Conservation (phyloP, 176 grass and related monocot species). For the Eragrostis curvula region DNA sequence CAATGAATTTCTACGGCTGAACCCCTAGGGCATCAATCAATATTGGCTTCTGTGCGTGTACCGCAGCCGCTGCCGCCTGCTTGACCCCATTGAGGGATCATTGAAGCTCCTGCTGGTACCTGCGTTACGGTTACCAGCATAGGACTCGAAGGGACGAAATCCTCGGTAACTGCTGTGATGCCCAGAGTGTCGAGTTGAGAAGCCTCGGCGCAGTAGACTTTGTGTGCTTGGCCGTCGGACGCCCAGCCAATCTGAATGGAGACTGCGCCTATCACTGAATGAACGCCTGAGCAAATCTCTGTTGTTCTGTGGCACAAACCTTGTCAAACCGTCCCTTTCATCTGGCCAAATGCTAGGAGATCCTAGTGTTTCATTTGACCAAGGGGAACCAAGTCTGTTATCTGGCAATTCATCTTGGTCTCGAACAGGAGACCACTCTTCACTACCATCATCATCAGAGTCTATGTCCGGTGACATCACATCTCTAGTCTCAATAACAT, state of each 20-base stretch:
- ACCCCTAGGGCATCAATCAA: neutral
- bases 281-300: slow-evolving; percentile 29
- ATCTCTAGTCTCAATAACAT: slow-evolving; percentile 80
- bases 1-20: slow-evolving; percentile 36
- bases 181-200: slow-evolving; percentile 23
- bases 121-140: slow-evolving; percentile 9
- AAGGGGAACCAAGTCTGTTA: slow-evolving; percentile 38
- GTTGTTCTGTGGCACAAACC: slow-evolving; percentile 30
- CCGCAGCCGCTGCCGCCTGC: slow-evolving; percentile 50
- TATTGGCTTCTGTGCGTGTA: slow-evolving; percentile 46
- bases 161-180: slow-evolving; percentile 15
- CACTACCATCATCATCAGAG: slow-evolving; percentile 49
- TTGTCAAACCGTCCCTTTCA: slow-evolving; percentile 36
- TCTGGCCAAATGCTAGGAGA: slow-evolving; percentile 55
- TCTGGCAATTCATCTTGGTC: slow-evolving; percentile 48
- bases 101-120: slow-evolving; percentile 34
- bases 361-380: slow-evolving; percentile 39
- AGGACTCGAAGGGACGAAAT: slow-evolving; percentile 9
- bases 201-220: slow-evolving; percentile 20
- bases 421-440: slow-evolving; percentile 50
- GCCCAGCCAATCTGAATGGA: slow-evolving; percentile 53
- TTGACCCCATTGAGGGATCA: slow-evolving; percentile 34
- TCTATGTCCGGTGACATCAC: slow-evolving; percentile 45
- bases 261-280: slow-evolving; percentile 42
- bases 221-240: slow-evolving; percentile 36